Conservation (phyloP, 192 early-diverging fungal species). For the Backusella psychrophila region DNA sequence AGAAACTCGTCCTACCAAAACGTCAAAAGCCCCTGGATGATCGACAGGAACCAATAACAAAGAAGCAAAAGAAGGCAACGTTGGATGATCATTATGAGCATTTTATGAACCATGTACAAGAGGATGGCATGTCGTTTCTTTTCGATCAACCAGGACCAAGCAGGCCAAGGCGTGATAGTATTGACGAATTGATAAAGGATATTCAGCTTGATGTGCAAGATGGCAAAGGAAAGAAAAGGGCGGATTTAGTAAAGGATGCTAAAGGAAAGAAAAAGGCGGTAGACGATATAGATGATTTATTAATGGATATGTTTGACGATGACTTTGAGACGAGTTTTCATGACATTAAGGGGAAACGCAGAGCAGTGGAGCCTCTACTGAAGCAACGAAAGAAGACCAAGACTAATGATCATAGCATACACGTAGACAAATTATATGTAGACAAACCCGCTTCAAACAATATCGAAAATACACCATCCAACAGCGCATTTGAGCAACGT, state of each 20-base stretch:
- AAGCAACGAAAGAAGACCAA: neutral
- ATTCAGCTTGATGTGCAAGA: neutral
- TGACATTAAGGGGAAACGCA: neutral
- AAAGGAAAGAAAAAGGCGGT: neutral
- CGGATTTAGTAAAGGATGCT: too few relatives aligned
- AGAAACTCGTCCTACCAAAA: neutral
- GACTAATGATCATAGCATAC: neutral
- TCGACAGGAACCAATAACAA: neutral
- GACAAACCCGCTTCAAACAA: too few relatives aligned
- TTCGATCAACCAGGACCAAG: neutral
- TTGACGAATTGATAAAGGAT: neutral
- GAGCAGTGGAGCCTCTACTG: neutral
- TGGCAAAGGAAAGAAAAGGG: too few relatives aligned
- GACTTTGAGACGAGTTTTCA: neutral
- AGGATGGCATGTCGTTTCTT: neutral
- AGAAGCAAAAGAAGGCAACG: neutral
- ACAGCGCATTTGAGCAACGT: neutral
- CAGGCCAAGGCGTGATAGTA: neutral
- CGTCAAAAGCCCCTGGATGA: neutral
- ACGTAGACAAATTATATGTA: too few relatives aligned
- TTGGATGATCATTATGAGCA: neutral
- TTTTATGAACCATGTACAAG: neutral
- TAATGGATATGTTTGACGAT: neutral
- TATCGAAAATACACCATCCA: too few relatives aligned
- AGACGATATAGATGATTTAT: neutral